Base-by-base conservation (phyloP, 805 yeast species). In the Maudiozyma saulgeensis region DNA sequence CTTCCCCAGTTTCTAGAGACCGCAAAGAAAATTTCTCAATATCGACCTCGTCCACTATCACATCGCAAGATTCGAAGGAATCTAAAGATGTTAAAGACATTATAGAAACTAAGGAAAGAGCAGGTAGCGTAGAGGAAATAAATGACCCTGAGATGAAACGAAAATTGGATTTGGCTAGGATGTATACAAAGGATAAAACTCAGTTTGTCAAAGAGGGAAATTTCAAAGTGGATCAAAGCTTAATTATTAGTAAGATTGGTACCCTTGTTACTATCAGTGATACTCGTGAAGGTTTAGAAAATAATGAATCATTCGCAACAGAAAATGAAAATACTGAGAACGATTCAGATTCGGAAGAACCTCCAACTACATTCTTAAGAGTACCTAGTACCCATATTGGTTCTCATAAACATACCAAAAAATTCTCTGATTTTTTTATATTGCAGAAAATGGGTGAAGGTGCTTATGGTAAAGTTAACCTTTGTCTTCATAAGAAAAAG, bases 381-480 rank as follows among this genome's bases (percentile, higher is more conserved):
- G 56, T 51, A 11, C 67, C 69, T 1, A 59, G 51, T 52, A 52
- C 51, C 43, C 63, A 68, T 38, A 77, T 83, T 52, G 97, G 97
- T 1, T 70, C 74, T 6, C 71, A 73, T 49, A 78, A 93, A 59
- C 76, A 96, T 48, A 80, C 76, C 19, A 87, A 87, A 62, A 78
- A 80, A 52, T 76, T 87, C 53, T 64, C 75, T 0, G 96, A 89
- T 62, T 93, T 87, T 58, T 67, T 70, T 1, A 76, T 86, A 1
- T 43, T 88, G 42, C 84, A 86, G 62, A 79, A 81, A 53, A 79
- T 93, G 81, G 99, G 99, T 1, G 91, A 86, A 64, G 99, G 99
- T 38, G 96, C 98, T 0, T 93, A 93, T 61, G 99, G 99, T 12
- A 87, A 87, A 61, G 99, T 93, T 18, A 83, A 87, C 25, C 73